Evolutionary conservation across 2,329 filamentous ascomycete species (phyloP).

Genomic region (Dactylonectria estremocensis): DNA sequence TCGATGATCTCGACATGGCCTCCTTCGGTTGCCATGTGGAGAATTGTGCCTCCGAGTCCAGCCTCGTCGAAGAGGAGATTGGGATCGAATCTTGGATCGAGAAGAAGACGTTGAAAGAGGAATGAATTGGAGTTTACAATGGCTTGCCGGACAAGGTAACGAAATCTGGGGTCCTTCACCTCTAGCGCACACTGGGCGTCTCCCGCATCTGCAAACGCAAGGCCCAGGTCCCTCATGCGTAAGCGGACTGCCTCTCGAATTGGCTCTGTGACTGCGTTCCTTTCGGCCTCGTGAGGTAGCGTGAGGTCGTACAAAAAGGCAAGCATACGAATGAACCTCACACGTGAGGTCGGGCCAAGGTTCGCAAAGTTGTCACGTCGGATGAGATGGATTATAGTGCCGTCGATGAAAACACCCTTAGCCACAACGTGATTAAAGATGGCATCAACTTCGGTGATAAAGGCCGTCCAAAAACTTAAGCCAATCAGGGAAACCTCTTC

Average conservation of each 20-base stretch:
- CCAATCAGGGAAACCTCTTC: constrained; percentile 40
- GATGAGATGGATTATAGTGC: constrained; percentile 37
- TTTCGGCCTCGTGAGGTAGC: constrained; percentile 21
- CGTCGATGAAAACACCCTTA: constrained; percentile 36
- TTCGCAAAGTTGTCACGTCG: constrained; percentile 28
- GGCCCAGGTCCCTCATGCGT: constrained; percentile 34
- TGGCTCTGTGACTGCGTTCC: constrained; percentile 17
- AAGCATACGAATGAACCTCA: constrained; percentile 41
- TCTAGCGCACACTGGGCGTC: constrained; percentile 19
- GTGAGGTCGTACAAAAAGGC: constrained; percentile 46
- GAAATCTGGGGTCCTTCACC: constrained; percentile 41
- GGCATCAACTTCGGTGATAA: constrained; percentile 41
- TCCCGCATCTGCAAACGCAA: constrained; percentile 32
- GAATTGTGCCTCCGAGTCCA: constrained; percentile 44
- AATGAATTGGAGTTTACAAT: constrained; percentile 46
- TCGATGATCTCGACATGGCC: constrained; percentile 47
- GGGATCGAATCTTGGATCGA: constrained; percentile 52
- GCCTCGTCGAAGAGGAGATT: constrained; percentile 39
- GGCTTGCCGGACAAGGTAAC: constrained; percentile 41
- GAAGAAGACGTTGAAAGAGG: constrained; percentile 47
- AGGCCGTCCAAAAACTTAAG: constrained; percentile 47
- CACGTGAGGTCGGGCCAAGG: constrained; percentile 25
- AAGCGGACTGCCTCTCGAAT: constrained; percentile 32
- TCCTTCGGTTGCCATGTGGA: constrained; percentile 51
- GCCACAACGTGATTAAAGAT: constrained; percentile 44